Evolutionary conservation across 2,329 filamentous ascomycete genomes (phyloP).

Genomic region (Cladosporium sp.): DNA sequence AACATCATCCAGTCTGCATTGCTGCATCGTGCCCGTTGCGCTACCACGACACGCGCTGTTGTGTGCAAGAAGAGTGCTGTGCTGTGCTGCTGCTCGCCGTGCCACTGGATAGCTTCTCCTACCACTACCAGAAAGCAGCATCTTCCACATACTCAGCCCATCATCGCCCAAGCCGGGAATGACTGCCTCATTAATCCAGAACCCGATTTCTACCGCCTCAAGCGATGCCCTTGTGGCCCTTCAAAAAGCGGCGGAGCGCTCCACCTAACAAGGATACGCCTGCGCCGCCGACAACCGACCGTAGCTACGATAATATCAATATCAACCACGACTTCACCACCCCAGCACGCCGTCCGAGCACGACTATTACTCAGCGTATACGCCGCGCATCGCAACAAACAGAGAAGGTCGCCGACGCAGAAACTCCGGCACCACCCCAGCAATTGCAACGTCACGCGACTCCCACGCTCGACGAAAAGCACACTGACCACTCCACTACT

Average conservation of each 20-base stretch:
- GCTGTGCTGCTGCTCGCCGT: background rate
- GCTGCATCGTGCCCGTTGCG: constrained; percentile 9
- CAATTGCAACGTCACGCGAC: background rate
- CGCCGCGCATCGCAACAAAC: constrained; percentile 15
- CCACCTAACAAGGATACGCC: constrained; percentile 11
- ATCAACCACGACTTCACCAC: constrained; percentile 42
- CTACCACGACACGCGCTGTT: constrained; percentile 13
- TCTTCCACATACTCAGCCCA: background rate
- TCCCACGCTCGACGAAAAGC: constrained; percentile 20
- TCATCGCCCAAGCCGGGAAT: constrained; percentile 3
- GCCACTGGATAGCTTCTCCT: background rate
- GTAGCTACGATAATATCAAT: constrained; percentile 51
- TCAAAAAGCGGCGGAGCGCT: constrained; percentile 64
- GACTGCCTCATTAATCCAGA: constrained; percentile 11
- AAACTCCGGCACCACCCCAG: background rate
- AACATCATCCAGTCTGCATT: constrained; percentile 5
- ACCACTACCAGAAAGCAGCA: background rate
- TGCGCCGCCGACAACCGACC: constrained; percentile 27
- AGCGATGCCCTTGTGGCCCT: constrained; percentile 80
- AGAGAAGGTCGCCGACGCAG: constrained; percentile 12
- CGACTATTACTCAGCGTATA: constrained; percentile 7
- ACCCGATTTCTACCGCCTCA: constrained; percentile 6
- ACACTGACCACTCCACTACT: constrained; percentile 1
- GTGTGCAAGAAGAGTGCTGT: background rate
- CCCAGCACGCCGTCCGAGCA: constrained; percentile 22